Percentiles rank a stretch among this genome's conserved stretches.
Conservation (phyloP, 2,329 filamentous ascomycete genomes). For the Monosporascus sp. region DNA sequence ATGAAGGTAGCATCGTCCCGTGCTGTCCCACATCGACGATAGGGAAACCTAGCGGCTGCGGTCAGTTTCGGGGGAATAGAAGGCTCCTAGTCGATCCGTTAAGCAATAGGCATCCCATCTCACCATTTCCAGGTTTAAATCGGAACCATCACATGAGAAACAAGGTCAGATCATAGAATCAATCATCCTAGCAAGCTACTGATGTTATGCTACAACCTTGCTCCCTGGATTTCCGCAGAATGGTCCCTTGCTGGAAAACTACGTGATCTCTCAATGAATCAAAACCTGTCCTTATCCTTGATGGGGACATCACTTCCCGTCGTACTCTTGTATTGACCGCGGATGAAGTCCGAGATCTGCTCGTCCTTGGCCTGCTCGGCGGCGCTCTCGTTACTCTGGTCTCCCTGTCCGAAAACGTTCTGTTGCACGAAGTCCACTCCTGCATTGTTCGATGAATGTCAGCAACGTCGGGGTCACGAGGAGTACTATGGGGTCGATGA, state of each 20-base stretch:
- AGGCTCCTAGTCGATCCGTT: no score
- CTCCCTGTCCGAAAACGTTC: slow-evolving; percentile 62
- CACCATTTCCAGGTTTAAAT: no score
- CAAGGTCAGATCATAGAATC: no score
- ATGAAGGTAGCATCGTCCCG: no score
- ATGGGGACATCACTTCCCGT: slow-evolving; percentile 67
- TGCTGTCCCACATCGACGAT: no score
- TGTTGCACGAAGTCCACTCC: slow-evolving; percentile 75
- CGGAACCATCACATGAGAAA: no score
- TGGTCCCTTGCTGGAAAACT: neutral
- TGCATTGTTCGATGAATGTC: slow-evolving; percentile 28
- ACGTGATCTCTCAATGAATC: slow-evolving; percentile 6
- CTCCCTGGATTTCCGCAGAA: no score
- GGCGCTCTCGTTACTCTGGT: slow-evolving; percentile 67
- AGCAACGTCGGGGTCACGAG: neutral
- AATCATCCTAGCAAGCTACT: no score
- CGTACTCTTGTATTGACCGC: slow-evolving; percentile 61
- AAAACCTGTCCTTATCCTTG: slow-evolving; percentile 57
- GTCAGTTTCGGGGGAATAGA: no score
- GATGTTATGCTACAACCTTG: no score
- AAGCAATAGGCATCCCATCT: no score
- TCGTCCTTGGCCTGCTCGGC: slow-evolving; percentile 81
- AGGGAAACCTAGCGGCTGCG: no score
- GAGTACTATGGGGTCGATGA: neutral
- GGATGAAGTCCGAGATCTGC: slow-evolving; percentile 67